Base-by-base conservation (phyloP, 169 alveolate species). In the Plasmodium adleri region DNA sequence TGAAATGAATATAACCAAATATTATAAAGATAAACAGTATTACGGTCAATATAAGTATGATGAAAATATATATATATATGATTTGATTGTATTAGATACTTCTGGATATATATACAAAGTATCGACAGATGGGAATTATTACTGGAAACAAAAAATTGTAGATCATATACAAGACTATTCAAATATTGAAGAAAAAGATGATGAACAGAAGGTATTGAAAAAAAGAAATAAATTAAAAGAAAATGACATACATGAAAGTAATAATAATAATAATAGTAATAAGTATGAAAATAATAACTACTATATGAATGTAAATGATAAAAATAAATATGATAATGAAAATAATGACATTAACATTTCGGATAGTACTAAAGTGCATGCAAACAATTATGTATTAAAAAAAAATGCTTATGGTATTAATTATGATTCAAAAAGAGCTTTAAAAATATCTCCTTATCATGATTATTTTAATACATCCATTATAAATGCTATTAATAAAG, bases 31-130 rank as follows among this genome's bases (percentile, higher is more conserved):
- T 71, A 83, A 70, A 59, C 54, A 83, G 39, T 71, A 58, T 15
- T 63, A 83, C 68, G 91, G 85, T 1, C 86, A 71, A 52, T 83
- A 83, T 54, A 83, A 67, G 52, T 83, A 56, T 59, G 91, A 83
- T 20, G 86, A 22, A n/a, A 20, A 83, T 5, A 56, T 54, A 56
- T 68, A 22, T 83, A 67, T 58, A 3, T 68, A 83, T 28, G 91
- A 83, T 60, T 15, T 83, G 15, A 70, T 83, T 58, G 86, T 83
- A 15, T 56, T 83, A 2, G 91, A 83, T 60, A 70, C 59, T 10
- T 67, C 91, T n/a, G 91, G 91, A 7, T 70, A 68, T 83, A 58
- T 83, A 83, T 83, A 83, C 64, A 83, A 83, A 70, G 73, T 83
- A 39, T 56, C 91, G n/a, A 83, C 91, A 9, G 86, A 83, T 83